phyloP scores from a whole-genome alignment of 2,329 filamentous ascomycete species.

The Orbilia blumenaviensis region DNA sequence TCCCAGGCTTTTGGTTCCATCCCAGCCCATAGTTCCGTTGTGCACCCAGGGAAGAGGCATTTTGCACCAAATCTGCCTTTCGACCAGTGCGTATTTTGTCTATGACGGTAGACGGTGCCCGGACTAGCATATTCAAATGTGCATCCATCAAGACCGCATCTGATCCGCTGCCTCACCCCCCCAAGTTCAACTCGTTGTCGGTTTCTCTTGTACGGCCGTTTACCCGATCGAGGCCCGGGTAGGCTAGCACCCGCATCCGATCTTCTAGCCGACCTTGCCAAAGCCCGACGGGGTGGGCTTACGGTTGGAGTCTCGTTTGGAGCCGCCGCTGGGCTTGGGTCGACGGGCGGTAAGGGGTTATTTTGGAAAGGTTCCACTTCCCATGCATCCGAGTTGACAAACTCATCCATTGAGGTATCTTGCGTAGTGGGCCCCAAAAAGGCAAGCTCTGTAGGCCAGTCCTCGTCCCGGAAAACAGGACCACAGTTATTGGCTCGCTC shows the following conservation, averaged over 20 bases:
- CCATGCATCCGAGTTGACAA: background rate
- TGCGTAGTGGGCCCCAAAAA: background rate
- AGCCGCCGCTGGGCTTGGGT: background rate
- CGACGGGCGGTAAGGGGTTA: background rate
- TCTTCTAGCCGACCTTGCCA: background rate
- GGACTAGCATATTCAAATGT: background rate
- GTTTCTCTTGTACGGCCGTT: background rate
- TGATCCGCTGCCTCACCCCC: background rate
- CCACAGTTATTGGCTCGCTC: no score
- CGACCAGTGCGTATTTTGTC: background rate
- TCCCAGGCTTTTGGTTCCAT: background rate
- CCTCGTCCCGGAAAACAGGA: no score
- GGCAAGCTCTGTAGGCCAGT: background rate
- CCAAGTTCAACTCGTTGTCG: background rate
- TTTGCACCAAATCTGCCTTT: background rate
- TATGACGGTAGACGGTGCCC: background rate
- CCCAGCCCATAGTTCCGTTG: background rate
- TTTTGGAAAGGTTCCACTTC: background rate
- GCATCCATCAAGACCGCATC: background rate
- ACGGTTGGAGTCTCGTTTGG: background rate
- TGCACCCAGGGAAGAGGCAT: background rate
- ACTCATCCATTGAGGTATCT: background rate
- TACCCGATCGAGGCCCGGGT: background rate
- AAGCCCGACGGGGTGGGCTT: background rate
- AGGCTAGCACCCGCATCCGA: background rate